phyloP scores from a whole-genome alignment of 805 yeast genomes.

The Pichia exigua region DNA sequence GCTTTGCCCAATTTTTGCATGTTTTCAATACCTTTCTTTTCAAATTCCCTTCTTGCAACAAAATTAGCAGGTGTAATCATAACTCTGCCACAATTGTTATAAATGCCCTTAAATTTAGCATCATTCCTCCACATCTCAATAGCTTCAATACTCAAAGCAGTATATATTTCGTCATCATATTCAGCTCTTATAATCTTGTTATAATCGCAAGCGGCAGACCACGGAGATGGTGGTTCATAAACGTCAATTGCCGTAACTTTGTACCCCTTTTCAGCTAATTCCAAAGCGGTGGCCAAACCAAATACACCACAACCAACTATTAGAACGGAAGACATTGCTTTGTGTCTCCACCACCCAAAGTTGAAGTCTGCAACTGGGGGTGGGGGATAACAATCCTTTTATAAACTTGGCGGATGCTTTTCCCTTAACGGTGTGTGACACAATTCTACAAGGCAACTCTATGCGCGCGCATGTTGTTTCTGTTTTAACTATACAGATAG shows the following conservation, averaged over 20 bases:
- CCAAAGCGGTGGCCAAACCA: slow-evolving; percentile 38
- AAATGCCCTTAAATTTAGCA: slow-evolving; percentile 27
- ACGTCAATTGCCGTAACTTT: slow-evolving; percentile 33
- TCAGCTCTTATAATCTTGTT: slow-evolving; percentile 44
- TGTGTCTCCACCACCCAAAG: too few species aligned
- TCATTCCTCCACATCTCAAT: slow-evolving; percentile 31
- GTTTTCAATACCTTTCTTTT: slow-evolving; percentile 29
- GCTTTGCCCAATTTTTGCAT: slow-evolving; percentile 25
- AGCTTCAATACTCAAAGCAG: slow-evolving; percentile 39
- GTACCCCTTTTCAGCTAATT: slow-evolving; percentile 27
- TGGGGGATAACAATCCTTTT: too few species aligned
- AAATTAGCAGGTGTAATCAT: slow-evolving; percentile 30
- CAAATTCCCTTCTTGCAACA: slow-evolving; percentile 32
- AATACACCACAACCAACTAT: slow-evolving; percentile 37
- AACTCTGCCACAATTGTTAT: slow-evolving; percentile 36
- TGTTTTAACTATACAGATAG: too few species aligned
- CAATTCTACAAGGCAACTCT: not conserved
- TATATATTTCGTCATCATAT: slow-evolving; percentile 35
- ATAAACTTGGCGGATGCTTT: not conserved
- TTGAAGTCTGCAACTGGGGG: too few species aligned
- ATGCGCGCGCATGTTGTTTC: not conserved
- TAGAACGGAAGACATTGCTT: slow-evolving; percentile 8
- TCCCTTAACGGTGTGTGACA: not conserved
- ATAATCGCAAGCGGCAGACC: slow-evolving; percentile 41
- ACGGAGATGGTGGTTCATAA: slow-evolving; percentile 35